Evolutionary conservation across 1,139 yeast species (phyloP).

Genomic region (Nakaseomyces glabratus): DNA sequence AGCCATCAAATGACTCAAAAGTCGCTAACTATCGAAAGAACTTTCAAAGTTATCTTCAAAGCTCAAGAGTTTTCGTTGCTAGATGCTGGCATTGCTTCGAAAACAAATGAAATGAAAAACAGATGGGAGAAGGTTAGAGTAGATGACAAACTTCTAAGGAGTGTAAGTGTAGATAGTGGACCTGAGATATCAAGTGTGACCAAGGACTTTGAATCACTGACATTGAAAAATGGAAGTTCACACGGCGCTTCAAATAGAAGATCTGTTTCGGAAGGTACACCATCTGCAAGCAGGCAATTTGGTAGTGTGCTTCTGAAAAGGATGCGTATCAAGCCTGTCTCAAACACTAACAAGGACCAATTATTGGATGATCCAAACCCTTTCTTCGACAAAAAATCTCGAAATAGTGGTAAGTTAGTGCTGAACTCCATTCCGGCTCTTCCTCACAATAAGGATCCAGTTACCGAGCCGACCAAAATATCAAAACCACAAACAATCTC

Average conservation of each 20-base stretch:
- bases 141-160: slow-evolving; percentile 21
- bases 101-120: slow-evolving; percentile 30
- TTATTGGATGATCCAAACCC: slow-evolving; percentile 20
- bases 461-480: background rate
- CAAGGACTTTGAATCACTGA: slow-evolving; percentile 18
- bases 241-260: slow-evolving; percentile 8
- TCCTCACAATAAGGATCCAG: background rate
- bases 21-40: slow-evolving; percentile 28
- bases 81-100: slow-evolving; percentile 28
- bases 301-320: slow-evolving; percentile 33
- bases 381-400: slow-evolving; percentile 13
- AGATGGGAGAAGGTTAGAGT: slow-evolving; percentile 30
- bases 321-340: slow-evolving; percentile 35
- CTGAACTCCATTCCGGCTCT: slow-evolving; percentile 6
- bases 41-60: slow-evolving; percentile 34
- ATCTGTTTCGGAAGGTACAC: slow-evolving; percentile 3
- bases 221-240: slow-evolving; percentile 13
- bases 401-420: slow-evolving; percentile 3
- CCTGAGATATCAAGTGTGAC: slow-evolving; percentile 6
- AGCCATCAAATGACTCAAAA: slow-evolving; percentile 24
- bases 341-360: slow-evolving; percentile 30
- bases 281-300: slow-evolving; percentile 11
- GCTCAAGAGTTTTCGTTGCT: slow-evolving; percentile 35
- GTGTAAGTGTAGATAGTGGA: slow-evolving; percentile 9
- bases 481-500: no score